A percentile compares a stretch with the other conserved stretches of the same genome.
phyloP scores from a whole-genome alignment of 305 asterid species.

The Solanum hybrid region DNA sequence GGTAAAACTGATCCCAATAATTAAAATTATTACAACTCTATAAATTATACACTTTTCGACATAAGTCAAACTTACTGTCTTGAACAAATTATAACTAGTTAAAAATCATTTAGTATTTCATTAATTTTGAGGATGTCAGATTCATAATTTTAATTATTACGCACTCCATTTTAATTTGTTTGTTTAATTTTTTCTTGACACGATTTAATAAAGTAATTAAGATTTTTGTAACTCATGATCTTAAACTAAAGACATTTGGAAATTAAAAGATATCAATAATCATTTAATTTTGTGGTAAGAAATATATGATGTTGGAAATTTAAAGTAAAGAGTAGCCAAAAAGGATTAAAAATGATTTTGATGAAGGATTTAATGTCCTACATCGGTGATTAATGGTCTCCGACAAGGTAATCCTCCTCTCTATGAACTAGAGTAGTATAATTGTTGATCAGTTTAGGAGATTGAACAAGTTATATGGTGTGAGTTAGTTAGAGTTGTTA shows the following conservation, averaged over 20 bases:
- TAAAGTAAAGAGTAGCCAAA: not conserved
- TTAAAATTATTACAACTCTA: not conserved
- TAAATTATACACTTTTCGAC: not conserved
- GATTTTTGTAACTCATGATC: not conserved
- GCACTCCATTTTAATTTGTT: not conserved
- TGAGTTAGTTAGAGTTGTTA: too few relatives aligned
- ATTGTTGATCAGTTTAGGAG: too few relatives aligned
- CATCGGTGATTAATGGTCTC: not conserved
- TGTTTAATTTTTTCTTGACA: not conserved
- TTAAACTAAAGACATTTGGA: not conserved
- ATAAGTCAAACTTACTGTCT: not conserved
- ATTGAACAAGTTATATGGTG: too few relatives aligned
- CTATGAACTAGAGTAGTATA: not conserved
- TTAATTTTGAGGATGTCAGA: not conserved
- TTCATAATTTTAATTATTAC: not conserved
- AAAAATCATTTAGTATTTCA: not conserved
- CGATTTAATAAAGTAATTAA: not conserved
- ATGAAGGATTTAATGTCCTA: not conserved
- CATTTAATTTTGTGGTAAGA: not conserved
- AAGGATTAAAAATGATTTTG: not conserved
- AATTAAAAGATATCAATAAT: not conserved
- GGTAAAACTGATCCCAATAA: not conserved
- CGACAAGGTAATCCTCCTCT: not conserved
- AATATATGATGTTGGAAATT: not conserved
- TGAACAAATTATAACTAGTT: not conserved